Conservation (phyloP, 2,329 filamentous ascomycete genomes). For the Shiraia bambusicola region DNA sequence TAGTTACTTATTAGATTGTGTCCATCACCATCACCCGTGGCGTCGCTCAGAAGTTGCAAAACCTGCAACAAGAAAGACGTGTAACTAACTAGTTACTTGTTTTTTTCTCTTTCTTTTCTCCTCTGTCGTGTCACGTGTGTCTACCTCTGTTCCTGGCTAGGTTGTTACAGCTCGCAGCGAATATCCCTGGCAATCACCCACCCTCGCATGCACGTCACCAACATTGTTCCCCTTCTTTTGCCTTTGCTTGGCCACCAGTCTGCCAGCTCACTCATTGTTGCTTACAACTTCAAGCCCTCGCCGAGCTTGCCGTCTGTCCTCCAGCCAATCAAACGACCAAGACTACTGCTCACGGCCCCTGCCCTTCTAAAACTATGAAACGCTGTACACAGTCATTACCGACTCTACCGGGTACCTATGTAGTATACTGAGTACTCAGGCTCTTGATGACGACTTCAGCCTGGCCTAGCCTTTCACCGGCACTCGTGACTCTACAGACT, state of each 20-base stretch:
- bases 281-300: slow-evolving; percentile 10
- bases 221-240: slow-evolving; percentile 27
- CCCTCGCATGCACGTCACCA: slow-evolving; percentile 20
- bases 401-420: too few species aligned
- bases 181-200: slow-evolving; percentile 18
- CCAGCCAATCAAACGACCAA: slow-evolving; percentile 22
- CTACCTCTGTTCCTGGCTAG: slow-evolving; percentile 11
- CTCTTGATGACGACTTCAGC: slow-evolving; percentile 18
- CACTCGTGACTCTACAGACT: too few species aligned
- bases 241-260: slow-evolving; percentile 31
- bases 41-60: slow-evolving; percentile 24
- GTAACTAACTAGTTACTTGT: too few species aligned
- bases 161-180: slow-evolving; percentile 13
- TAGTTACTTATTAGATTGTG: too few species aligned
- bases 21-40: slow-evolving; percentile 16
- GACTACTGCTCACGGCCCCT: slow-evolving; percentile 6
- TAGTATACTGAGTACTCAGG: too few species aligned
- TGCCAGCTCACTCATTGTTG: slow-evolving; percentile 36
- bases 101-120: too few species aligned
- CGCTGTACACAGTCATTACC: too few species aligned
- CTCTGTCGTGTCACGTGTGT: neutral
- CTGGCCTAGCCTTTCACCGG: slow-evolving; percentile 14
- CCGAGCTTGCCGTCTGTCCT: slow-evolving; percentile 15
- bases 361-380: slow-evolving; percentile 19
- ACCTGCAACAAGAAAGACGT: too few species aligned